Base-by-base conservation (phyloP, 108 stramenopile genomes). In the Cyclotella kingstonii region DNA sequence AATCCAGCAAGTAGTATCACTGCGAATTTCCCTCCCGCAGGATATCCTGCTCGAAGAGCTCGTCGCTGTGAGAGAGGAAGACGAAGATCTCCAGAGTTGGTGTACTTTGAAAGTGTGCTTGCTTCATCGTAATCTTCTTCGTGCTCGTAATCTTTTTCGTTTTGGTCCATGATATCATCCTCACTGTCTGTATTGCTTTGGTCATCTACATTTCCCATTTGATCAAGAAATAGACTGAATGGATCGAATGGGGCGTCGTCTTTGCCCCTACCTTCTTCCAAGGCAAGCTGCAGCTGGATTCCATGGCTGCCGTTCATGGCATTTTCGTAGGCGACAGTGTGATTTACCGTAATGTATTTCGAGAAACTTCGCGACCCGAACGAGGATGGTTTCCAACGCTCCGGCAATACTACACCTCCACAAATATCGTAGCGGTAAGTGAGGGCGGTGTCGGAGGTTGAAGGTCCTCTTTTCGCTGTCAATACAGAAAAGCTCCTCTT, bases 181-280 rank as follows among this genome's bases (percentile, higher is more conserved):
- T n/a, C n/a, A n/a, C n/a, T n/a, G n/a, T n/a, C n/a, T n/a, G n/a
- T n/a, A n/a, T n/a, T n/a, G n/a, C n/a, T n/a, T n/a, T n/a, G n/a
- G n/a, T n/a, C n/a, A n/a, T n/a, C n/a, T n/a, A 23, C 10, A 33
- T 53, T 34, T 1, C 66, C 78, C 67, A 69, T 54, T 39, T 62
- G 62, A 41, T 70, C 60, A 19, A 71, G 36, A 44, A 84, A 84
- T 56, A 81, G 82, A 29, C 50, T 30, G 56, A 93, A 93, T 10
- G 91, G 91, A 83, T 93, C 88, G 54, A 84, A 93, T 8, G 71
- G 70, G 12, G 76, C 66, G 59, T 86, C 83, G 57, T 93, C 92
- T 60, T 83, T 84, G 23, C 84, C 84, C 15, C 54, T 41, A 0
- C 83, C 86, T 54, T 88, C 86, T 46, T 81, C 69, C 5, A 78